Evolutionary conservation across 352 stramenopile genomes (phyloP).

Genomic region (Phytophthora fragariae): DNA sequence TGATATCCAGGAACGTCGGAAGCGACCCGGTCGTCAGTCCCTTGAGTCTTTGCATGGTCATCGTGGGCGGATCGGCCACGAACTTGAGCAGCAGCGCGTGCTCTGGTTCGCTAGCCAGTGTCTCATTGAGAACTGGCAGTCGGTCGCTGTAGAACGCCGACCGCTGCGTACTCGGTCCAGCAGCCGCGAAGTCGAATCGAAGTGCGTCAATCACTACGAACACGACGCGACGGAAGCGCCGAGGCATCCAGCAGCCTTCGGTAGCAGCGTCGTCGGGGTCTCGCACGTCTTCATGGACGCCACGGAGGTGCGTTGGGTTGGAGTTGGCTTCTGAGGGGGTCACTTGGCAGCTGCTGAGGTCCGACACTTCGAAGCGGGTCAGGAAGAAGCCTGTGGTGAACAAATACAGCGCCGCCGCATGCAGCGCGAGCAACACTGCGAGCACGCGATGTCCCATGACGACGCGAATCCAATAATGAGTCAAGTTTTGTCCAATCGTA

Average conservation of each 20-base stretch:
- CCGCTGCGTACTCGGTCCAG: slow-evolving; percentile 2
- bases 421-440: slow-evolving; percentile 50
- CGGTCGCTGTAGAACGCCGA: slow-evolving; percentile 85
- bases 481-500: slow-evolving; percentile 20
- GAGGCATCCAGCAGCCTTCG: slow-evolving; percentile 74
- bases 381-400: slow-evolving; percentile 92
- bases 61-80: slow-evolving; percentile 97
- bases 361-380: slow-evolving; percentile 85
- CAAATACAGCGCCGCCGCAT: slow-evolving; percentile 70
- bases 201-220: slow-evolving; percentile 97
- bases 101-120: slow-evolving; percentile 54
- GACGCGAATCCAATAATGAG: slow-evolving; percentile 12
- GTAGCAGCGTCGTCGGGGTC: slow-evolving; percentile 1
- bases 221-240: slow-evolving; percentile 84
- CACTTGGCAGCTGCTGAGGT: slow-evolving; percentile 66
- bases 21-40: slow-evolving; percentile 97
- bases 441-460: slow-evolving; percentile 36
- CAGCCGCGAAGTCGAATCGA: slow-evolving; percentile 95
- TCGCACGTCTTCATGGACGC: slow-evolving; percentile 15
- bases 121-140: slow-evolving; percentile 81
- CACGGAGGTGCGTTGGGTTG: slow-evolving; percentile 10
- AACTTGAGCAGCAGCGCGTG: slow-evolving; percentile 93
- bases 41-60: slow-evolving; percentile 98
- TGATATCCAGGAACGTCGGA: slow-evolving; percentile 98
- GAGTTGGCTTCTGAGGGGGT: slow-evolving; percentile 27